Base-by-base conservation (phyloP, 192 early-diverging fungal genomes). In the Entophlyctis luteolus region DNA sequence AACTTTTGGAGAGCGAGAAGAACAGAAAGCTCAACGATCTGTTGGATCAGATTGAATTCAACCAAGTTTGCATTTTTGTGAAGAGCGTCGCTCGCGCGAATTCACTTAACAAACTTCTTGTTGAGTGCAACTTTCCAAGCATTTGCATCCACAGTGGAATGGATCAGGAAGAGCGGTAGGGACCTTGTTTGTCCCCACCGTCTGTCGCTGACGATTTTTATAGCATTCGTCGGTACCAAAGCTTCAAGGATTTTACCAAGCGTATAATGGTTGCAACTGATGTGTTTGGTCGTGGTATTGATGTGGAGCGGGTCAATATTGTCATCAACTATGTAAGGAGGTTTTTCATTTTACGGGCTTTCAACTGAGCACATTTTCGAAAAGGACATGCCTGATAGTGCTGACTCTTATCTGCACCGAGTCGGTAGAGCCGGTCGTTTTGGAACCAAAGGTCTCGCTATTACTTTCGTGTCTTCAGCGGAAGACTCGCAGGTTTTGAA, bases 391-490 rank as follows among this genome's bases (percentile, higher is more conserved):
- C 91, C 96, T 23, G 91, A 91, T 62, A 73, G 76, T 33, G 87
- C 93, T 4, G 94, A 95, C 75, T 82, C 89, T 18, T 98, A 98
- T 73, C 84, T 98, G 20, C 96, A 98, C 71, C 82, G 96, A 65
- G 96, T 98, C 55, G 96, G 96, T 54, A 93, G 96, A 89, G 96
- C 96, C 38, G 96, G 96, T 66, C 90, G 96, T 84, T 98, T 98
- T 66, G 96, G 96, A 77, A 98, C 96, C 78, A 98, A 98, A 86
- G 96, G 96, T 77, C 79, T 96, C 48, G 96, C 91, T 27, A 88
- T 98, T 48, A 92, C 94, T 0, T 98, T 98, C 81, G 90, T 94
- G 10, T 83, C 93, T 1, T 88, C 88, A 12, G 86, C 90, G 18
- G 88, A 87, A 46, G 96, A 98, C 73, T 79, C 85, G 53, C 72